Conservation (phyloP, 2,329 filamentous ascomycete species). For the Zymoseptoria brevis region DNA sequence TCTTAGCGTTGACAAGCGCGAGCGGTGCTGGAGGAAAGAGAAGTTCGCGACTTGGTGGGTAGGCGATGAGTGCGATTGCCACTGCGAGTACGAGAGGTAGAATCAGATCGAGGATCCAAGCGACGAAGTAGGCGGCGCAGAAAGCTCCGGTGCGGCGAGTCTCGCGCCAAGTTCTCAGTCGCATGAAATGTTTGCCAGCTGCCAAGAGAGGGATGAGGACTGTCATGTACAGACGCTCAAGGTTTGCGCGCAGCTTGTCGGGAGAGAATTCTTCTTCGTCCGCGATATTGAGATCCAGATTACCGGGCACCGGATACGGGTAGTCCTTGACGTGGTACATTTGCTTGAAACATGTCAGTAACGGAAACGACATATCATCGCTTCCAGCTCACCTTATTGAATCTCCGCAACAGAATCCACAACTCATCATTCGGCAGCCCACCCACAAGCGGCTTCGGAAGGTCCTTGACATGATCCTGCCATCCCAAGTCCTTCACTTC, state of each 20-base stretch:
- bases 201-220: constrained; percentile 60
- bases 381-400: constrained; percentile 54
- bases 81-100: constrained; percentile 52
- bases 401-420: constrained; percentile 63
- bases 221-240: constrained; percentile 77
- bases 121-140: constrained; percentile 51
- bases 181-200: constrained; percentile 64
- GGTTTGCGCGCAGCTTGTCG: constrained; percentile 68
- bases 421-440: constrained; percentile 65
- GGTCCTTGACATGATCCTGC: constrained; percentile 52
- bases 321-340: constrained; percentile 65
- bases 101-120: constrained; percentile 68
- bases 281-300: constrained; percentile 70
- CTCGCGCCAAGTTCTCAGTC: constrained; percentile 74
- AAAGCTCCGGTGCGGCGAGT: constrained; percentile 59
- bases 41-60: constrained; percentile 52
- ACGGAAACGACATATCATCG: too few species aligned
- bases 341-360: constrained; percentile 37
- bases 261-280: constrained; percentile 79
- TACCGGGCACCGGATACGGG: constrained; percentile 51
- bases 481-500: constrained; percentile 63
- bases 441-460: constrained; percentile 55
- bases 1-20: constrained; percentile 60
- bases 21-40: constrained; percentile 74
- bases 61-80: constrained; percentile 58